phyloP scores from a whole-genome alignment of 441 rosid species.

The Erodium moschatum region DNA sequence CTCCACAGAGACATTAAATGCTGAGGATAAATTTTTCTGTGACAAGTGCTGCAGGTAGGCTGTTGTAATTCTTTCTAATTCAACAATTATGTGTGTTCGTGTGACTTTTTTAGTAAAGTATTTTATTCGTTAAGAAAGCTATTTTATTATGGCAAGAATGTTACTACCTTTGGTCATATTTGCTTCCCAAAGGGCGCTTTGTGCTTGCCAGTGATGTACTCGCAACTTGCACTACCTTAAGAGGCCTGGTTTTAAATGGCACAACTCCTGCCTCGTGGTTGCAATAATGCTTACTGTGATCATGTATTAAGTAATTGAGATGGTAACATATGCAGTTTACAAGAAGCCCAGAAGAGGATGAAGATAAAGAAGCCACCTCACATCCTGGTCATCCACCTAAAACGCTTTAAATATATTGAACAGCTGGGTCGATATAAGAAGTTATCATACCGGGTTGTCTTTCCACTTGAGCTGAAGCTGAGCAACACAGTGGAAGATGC shows the following conservation, averaged over 20 bases:
- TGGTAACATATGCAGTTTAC: slow-evolving; percentile 48
- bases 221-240: background rate
- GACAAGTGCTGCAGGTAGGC: slow-evolving; percentile 95
- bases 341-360: slow-evolving; percentile 94
- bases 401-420: slow-evolving; percentile 83
- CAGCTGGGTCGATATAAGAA: slow-evolving; percentile 85
- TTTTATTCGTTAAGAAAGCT: too few species aligned
- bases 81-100: background rate
- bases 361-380: slow-evolving; percentile 91
- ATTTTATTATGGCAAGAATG: too few species aligned
- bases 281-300: background rate
- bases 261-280: background rate
- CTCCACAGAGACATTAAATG: slow-evolving; percentile 88
- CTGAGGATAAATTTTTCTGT: slow-evolving; percentile 91
- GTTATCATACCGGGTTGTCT: slow-evolving; percentile 72
- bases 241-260: background rate
- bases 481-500: slow-evolving; percentile 80
- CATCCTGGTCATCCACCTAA: slow-evolving; percentile 72
- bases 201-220: background rate
- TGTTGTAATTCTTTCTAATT: background rate
- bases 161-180: too few species aligned
- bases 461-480: slow-evolving; percentile 79
- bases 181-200: too few species aligned
- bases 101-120: background rate
- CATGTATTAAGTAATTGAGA: background rate